Conservation (phyloP, 1,139 yeast species). For the Kodamaea ohmeri region DNA sequence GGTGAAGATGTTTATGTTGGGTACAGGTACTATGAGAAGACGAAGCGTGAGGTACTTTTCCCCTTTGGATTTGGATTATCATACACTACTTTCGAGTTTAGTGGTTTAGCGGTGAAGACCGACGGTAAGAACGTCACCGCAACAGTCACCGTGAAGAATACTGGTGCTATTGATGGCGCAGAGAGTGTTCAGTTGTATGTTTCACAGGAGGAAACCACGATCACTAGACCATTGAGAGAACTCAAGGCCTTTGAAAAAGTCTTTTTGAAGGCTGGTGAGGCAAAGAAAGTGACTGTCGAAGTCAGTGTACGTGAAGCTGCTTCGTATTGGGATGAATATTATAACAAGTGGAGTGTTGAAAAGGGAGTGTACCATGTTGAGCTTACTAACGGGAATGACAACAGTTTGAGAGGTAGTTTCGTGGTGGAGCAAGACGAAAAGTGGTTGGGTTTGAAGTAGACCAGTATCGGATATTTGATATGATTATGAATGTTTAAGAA, state of each 20-base stretch:
- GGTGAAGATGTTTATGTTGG: slow-evolving; percentile 60
- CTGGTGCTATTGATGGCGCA: slow-evolving; percentile 41
- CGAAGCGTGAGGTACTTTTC: slow-evolving; percentile 45
- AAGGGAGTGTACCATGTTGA: slow-evolving; percentile 49
- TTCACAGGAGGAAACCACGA: slow-evolving; percentile 35
- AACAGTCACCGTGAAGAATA: slow-evolving; percentile 40
- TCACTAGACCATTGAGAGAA: slow-evolving; percentile 55
- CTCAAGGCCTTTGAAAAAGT: slow-evolving; percentile 56
- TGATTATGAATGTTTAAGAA: too few relatives aligned
- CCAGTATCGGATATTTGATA: too few relatives aligned
- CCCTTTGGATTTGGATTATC: slow-evolving; percentile 65
- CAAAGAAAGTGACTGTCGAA: slow-evolving; percentile 32
- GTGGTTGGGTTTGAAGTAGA: slow-evolving; percentile 13
- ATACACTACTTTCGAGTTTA: slow-evolving; percentile 44
- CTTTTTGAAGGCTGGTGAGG: slow-evolving; percentile 38
- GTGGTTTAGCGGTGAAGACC: slow-evolving; percentile 15
- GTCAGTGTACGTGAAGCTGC: slow-evolving; percentile 49
- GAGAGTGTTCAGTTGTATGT: slow-evolving; percentile 51
- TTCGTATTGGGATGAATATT: slow-evolving; percentile 52
- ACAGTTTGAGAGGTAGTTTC: slow-evolving; percentile 14
- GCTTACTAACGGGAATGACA: slow-evolving; percentile 39
- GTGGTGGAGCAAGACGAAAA: slow-evolving; percentile 11
- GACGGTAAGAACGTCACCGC: slow-evolving; percentile 17
- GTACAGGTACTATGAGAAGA: slow-evolving; percentile 55
- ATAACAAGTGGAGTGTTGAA: slow-evolving; percentile 50